phyloP scores from a whole-genome alignment of 352 stramenopile species.

The Phytophthora cactorum region DNA sequence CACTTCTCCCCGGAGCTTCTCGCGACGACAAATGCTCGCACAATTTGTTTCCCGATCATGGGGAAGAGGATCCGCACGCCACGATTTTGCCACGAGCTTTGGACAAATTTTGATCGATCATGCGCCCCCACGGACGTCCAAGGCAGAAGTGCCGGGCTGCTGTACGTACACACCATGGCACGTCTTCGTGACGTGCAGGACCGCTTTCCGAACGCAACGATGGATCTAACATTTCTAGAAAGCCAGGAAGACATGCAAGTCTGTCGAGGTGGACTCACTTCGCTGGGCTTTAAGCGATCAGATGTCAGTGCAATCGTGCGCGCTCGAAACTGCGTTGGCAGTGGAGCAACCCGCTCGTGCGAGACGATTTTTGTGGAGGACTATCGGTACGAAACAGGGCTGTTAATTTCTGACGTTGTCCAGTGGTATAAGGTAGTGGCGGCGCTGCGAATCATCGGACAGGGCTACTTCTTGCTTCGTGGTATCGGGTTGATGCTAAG shows the following conservation, averaged over 20 bases:
- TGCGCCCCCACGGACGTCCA: conserved; percentile 13
- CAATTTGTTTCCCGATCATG: conserved; percentile 28
- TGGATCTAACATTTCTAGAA: conserved; percentile 34
- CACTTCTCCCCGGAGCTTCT: conserved; percentile 39
- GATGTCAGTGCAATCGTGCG: conserved; percentile 35
- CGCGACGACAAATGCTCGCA: neutral
- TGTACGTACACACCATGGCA: conserved; percentile 32
- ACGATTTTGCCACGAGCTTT: conserved; percentile 33
- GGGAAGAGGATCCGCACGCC: conserved; percentile 1
- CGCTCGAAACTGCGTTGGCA: conserved; percentile 22
- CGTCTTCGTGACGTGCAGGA: conserved; percentile 19
- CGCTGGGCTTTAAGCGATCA: conserved; percentile 23
- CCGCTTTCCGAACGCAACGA: conserved; percentile 20
- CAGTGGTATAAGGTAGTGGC: conserved; percentile 42
- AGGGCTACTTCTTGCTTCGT: conserved; percentile 48
- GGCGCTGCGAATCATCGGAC: conserved; percentile 35
- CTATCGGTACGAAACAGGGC: conserved; percentile 45
- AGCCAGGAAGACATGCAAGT: conserved; percentile 38
- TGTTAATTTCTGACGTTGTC: conserved; percentile 30
- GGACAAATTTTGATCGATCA: conserved; percentile 33
- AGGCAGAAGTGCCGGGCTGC: conserved; percentile 9
- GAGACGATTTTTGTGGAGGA: conserved; percentile 51
- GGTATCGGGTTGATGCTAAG: conserved; percentile 33
- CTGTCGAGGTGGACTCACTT: conserved; percentile 19
- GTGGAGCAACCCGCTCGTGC: conserved; percentile 11